Percentiles rank a stretch among this genome's conserved stretches.
Conservation (phyloP, 192 early-diverging fungal genomes). For the Backusella sp. region DNA sequence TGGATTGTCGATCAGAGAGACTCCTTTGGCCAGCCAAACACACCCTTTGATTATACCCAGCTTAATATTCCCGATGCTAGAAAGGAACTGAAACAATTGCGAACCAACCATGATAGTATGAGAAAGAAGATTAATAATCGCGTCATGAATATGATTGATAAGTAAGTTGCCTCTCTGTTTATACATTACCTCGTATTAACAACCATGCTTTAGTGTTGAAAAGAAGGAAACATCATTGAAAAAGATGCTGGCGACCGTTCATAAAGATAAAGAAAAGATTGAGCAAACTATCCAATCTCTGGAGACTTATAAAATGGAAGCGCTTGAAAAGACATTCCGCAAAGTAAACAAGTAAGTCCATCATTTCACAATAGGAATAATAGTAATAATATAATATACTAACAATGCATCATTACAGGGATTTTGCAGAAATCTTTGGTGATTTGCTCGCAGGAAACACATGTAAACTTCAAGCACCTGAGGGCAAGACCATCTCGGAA, state of each 20-base stretch:
- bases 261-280: slow-evolving; percentile 94
- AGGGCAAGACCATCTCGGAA: slow-evolving; percentile 73
- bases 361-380: neutral
- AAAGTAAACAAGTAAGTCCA: slow-evolving; percentile 78
- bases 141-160: slow-evolving; percentile 96
- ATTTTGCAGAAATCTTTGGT: slow-evolving; percentile 96
- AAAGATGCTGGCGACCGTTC: slow-evolving; percentile 85
- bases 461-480: slow-evolving; percentile 83
- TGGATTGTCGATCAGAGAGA: slow-evolving; percentile 92
- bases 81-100: slow-evolving; percentile 73
- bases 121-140: slow-evolving; percentile 86
- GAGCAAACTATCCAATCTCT: slow-evolving; percentile 87
- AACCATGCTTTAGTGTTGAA: slow-evolving; percentile 59
- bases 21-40: slow-evolving; percentile 82
- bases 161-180: slow-evolving; percentile 40
- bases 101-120: slow-evolving; percentile 75
- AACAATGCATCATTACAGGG: slow-evolving; percentile 44
- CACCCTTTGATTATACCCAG: slow-evolving; percentile 82
- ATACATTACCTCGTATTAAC: neutral
- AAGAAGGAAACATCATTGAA: slow-evolving; percentile 85
- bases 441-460: slow-evolving; percentile 92
- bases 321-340: slow-evolving; percentile 84
- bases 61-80: slow-evolving; percentile 72
- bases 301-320: slow-evolving; percentile 89
- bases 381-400: neutral